Conservation (phyloP, 202 grass and related monocot species). For the Dendrocalamus latiflorus region DNA sequence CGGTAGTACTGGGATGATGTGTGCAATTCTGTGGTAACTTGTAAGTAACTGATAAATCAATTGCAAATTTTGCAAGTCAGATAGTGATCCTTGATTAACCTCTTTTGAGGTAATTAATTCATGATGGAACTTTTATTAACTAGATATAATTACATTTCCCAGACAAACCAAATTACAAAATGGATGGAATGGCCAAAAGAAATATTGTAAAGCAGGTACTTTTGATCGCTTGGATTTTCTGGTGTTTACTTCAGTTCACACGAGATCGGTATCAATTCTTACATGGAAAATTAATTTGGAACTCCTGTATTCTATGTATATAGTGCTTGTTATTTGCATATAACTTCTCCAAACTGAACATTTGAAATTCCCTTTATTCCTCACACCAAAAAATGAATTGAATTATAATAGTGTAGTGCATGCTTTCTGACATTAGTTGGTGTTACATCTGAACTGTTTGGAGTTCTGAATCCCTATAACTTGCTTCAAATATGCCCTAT, state of each 20-base stretch:
- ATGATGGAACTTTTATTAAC: background rate
- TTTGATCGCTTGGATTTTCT: background rate
- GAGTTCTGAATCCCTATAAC: conserved; percentile 34
- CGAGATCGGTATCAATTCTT: conserved; percentile 14
- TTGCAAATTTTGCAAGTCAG: background rate
- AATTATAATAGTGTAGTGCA: conserved; percentile 26
- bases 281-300: conserved; percentile 19
- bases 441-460: conserved; percentile 42
- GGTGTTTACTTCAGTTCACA: background rate
- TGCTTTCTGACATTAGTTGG: conserved; percentile 47
- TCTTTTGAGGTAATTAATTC: conserved; percentile 21
- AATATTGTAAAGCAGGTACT: background rate
- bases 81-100: background rate
- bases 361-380: conserved; percentile 16
- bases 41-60: conserved; percentile 16
- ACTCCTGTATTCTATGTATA: background rate
- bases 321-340: conserved; percentile 25
- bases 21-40: conserved; percentile 11
- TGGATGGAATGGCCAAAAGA: conserved; percentile 5
- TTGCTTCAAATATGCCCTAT: background rate
- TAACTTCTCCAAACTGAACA: conserved; percentile 15
- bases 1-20: background rate
- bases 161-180: conserved; percentile 21
- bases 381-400: conserved; percentile 44
- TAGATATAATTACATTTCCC: conserved; percentile 20